phyloP scores from a whole-genome alignment of 371 early-diverging fungal genomes.

The Capillidium rhysosporum region DNA sequence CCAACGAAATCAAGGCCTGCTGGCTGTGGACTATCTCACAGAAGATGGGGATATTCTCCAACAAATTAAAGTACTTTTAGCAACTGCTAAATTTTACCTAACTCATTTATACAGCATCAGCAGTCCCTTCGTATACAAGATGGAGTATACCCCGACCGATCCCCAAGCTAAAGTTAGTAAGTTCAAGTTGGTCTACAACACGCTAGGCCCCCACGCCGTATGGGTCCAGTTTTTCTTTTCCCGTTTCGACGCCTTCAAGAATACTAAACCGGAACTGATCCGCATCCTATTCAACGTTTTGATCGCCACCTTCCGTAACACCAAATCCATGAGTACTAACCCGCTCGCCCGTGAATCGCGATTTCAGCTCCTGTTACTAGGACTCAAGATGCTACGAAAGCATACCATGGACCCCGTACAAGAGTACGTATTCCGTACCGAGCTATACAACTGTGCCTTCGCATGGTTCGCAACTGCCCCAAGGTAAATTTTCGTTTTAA shows the following conservation, averaged over 20 bases:
- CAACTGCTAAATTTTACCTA: constrained; percentile 11
- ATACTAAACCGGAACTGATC: constrained; percentile 47
- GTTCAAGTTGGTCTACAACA: constrained; percentile 30
- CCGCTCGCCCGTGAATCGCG: constrained; percentile 55
- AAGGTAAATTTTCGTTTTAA: constrained; percentile 21
- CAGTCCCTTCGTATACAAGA: constrained; percentile 68
- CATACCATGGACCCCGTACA: constrained; percentile 43
- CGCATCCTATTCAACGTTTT: constrained; percentile 51
- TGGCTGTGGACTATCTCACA: constrained; percentile 71
- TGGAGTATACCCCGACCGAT: constrained; percentile 81
- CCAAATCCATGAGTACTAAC: constrained; percentile 25
- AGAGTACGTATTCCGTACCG: constrained; percentile 32
- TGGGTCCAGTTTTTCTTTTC: constrained; percentile 72
- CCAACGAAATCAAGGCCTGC: constrained; percentile 54
- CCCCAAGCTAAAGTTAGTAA: constrained; percentile 42
- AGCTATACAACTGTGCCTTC: constrained; percentile 39
- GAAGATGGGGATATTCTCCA: constrained; percentile 54
- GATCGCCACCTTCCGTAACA: constrained; percentile 34
- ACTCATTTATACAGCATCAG: constrained; percentile 11
- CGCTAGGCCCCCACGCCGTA: constrained; percentile 51
- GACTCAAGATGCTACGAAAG: constrained; percentile 48
- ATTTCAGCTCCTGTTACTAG: constrained; percentile 55
- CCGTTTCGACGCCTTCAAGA: constrained; percentile 62
- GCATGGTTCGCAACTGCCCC: constrained; percentile 54
- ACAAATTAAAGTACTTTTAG: constrained; percentile 17